Percentiles rank a stretch among this genome's conserved stretches.
phyloP scores from a whole-genome alignment of 164 flowering plant species.

The Magnolia changhungtana region DNA sequence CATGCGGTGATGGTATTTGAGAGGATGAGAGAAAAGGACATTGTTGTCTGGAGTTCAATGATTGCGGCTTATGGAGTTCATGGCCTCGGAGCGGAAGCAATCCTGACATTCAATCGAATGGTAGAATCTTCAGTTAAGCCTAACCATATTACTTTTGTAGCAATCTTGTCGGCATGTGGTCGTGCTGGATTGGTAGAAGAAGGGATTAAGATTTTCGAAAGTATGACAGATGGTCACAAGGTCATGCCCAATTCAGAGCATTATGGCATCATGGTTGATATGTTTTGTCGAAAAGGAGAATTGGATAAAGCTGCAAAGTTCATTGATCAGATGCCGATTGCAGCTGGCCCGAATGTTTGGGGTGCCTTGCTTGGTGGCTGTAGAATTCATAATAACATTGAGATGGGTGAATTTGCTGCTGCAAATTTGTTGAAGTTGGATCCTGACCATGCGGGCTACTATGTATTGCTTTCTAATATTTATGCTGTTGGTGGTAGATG shows the following conservation, averaged over 20 bases:
- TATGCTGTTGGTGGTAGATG: constrained; percentile 45
- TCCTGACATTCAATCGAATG: constrained; percentile 39
- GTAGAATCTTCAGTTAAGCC: constrained; percentile 32
- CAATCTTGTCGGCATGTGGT: constrained; percentile 55
- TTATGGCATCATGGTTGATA: constrained; percentile 50
- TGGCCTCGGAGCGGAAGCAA: constrained; percentile 45
- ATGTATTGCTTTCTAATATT: constrained; percentile 45
- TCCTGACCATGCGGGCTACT: constrained; percentile 45
- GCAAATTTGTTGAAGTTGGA: constrained; percentile 34
- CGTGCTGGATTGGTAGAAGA: constrained; percentile 50
- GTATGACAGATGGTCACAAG: constrained; percentile 32
- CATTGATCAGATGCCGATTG: constrained; percentile 31
- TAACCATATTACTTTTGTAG: constrained; percentile 48
- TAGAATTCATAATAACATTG: constrained; percentile 38
- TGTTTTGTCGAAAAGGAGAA: constrained; percentile 50
- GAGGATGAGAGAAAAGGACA: constrained; percentile 29
- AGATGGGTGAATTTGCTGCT: constrained; percentile 47
- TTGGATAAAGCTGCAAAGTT: constrained; percentile 41
- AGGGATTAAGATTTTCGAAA: constrained; percentile 39
- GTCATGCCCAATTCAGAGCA: constrained; percentile 43
- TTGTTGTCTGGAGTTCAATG: constrained; percentile 57
- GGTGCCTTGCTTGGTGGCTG: constrained; percentile 63
- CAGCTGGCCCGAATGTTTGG: constrained; percentile 44
- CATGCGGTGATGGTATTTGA: constrained; percentile 37
- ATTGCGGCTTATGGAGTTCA: constrained; percentile 52